Base-by-base conservation (phyloP, 441 rosid species). In the Aquilaria agallochum region DNA sequence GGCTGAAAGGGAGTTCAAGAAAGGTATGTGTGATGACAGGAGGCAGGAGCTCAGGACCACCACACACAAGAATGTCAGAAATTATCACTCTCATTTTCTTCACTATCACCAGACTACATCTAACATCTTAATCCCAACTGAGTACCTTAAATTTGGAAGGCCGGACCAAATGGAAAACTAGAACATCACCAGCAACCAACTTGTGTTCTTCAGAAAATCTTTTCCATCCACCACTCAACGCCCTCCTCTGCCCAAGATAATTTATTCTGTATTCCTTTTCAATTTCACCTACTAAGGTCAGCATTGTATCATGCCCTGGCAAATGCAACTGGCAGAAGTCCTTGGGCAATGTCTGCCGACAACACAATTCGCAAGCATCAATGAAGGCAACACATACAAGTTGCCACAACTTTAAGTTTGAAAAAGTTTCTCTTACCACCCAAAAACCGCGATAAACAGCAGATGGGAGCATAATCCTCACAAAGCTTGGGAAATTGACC, bases 201-300 rank as follows among this genome's bases (percentile, higher is more conserved):
- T 67, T 54, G 67, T 84, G 71, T 50, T 71, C 58, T 58, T 60
- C 66, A 5, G 80, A 72, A 68, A 84, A 84, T 13, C 72, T 78
- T 73, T 76, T 82, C 90, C 90, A 84, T 60, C 87, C 87, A 63
- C 80, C 90, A 55, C 90, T 84, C 55, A 84, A 49, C 52, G 85
- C 87, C 31, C 82, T 77, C 80, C 83, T 74, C 47, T 78, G 79
- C 30, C 83, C 78, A 65, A 82, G 76, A 63, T 74, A 84, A 47
- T 70, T 78, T 60, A 70, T 67, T 33, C 67, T 64, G 61, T 60
- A 80, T 58, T 79, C 89, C 31, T 63, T 74, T 50, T 80, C 83
- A 56, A 50, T 73, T 73, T 82, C 90, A 56, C 68, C 77, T 67
- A 76, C 81, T 69, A 85, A 59, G 12, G 36, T 52, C 46, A 85